Evolutionary conservation across 2,329 filamentous ascomycete species (phyloP).

Genomic region (Thermoascus crustaceus): DNA sequence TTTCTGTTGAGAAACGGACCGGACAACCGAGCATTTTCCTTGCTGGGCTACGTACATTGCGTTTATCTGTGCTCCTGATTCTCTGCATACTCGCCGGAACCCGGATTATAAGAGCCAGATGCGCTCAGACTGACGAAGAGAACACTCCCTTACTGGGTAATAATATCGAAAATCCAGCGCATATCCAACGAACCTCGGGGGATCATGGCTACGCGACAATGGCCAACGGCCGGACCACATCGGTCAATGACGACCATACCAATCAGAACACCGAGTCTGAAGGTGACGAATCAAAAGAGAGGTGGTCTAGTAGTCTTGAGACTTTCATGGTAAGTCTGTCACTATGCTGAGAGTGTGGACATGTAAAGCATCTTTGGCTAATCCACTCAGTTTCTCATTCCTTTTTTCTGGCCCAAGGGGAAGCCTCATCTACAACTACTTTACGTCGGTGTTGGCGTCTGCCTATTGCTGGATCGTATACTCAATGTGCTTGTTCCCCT

Average conservation of each 20-base stretch:
- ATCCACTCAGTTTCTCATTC: conserved; percentile 56
- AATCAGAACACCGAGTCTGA: no score
- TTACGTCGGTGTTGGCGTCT: conserved; percentile 57
- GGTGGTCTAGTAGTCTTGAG: not conserved
- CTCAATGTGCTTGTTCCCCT: conserved; percentile 72
- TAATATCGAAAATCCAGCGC: conserved; percentile 3
- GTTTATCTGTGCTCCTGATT: conserved; percentile 11
- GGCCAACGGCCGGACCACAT: no score
- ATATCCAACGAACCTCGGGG: conserved; percentile 22
- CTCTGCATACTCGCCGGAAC: conserved; percentile 9
- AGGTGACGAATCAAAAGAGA: not conserved
- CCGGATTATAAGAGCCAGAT: conserved; percentile 3
- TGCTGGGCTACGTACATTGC: conserved; percentile 9
- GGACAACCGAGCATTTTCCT: no score
- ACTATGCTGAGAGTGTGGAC: no score
- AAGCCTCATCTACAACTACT: conserved; percentile 59
- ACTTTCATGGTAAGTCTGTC: conserved; percentile 4
- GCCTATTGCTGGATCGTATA: conserved; percentile 61
- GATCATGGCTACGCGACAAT: conserved; percentile 27
- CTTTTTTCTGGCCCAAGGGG: conserved; percentile 68
- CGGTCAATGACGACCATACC: no score
- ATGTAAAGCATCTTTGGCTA: no score
- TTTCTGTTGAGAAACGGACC: no score
- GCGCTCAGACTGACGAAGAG: conserved; percentile 12
- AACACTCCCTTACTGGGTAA: conserved; percentile 13